Evolutionary conservation across 352 stramenopile species (phyloP).

Genomic region (Pythium dissimile): DNA sequence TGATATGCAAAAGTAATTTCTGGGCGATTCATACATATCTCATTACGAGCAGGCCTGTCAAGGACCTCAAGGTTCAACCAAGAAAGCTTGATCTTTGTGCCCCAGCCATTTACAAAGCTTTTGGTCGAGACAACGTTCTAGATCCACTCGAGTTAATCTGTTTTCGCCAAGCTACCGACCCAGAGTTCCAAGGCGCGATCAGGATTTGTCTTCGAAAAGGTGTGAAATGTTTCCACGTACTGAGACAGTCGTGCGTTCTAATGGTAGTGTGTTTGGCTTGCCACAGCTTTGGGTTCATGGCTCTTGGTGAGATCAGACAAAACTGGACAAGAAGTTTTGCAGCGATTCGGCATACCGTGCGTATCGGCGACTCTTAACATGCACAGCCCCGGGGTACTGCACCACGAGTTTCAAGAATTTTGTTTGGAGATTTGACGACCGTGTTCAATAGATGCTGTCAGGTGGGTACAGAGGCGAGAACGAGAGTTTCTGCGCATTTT

Average conservation of each 20-base stretch:
- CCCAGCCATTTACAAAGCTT: background rate
- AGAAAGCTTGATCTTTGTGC: slow-evolving; percentile 12
- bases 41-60: slow-evolving; percentile 21
- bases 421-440: too few relatives aligned
- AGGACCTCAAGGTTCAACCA: background rate
- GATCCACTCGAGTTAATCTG: slow-evolving; percentile 22
- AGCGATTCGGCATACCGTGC: slow-evolving; percentile 9
- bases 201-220: slow-evolving; percentile 17
- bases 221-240: background rate
- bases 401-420: too few relatives aligned
- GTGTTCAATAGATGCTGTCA: slow-evolving; percentile 10
- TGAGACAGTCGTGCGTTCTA: background rate
- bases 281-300: slow-evolving; percentile 18
- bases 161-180: background rate
- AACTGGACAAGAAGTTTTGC: slow-evolving; percentile 13
- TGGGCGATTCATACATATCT: too few relatives aligned
- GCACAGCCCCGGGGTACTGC: slow-evolving; percentile 23
- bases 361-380: slow-evolving; percentile 21
- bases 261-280: background rate
- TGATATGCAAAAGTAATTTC: too few relatives aligned
- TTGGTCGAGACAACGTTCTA: slow-evolving; percentile 7
- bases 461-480: slow-evolving; percentile 7
- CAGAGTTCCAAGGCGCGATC: background rate
- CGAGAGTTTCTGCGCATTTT: slow-evolving; percentile 1
- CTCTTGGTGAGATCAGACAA: slow-evolving; percentile 18